These are phyloP conservation scores for Cornus florida DNA, from an alignment of 148 eudicot genomes.

Conservation along the genomic window DNA sequence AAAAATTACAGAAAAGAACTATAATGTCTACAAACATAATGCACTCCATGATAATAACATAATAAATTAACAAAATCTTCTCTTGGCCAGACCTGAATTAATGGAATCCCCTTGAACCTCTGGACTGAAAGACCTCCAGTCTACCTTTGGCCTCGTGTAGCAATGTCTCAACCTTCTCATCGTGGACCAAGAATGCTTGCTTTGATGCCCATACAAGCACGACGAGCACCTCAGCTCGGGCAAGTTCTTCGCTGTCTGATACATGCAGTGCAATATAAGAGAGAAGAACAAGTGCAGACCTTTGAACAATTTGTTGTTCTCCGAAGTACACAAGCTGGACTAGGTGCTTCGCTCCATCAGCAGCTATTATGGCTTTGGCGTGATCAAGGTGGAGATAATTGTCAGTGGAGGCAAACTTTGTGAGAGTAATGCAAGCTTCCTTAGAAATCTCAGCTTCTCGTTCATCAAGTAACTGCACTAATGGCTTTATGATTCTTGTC, in stretches of 20 bases:
- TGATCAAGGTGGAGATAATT: conserved; percentile 85
- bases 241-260: conserved; percentile 83
- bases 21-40: not conserved
- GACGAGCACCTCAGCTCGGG: conserved; percentile 62
- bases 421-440: conserved; percentile 65
- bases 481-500: conserved; percentile 76
- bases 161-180: conserved; percentile 51
- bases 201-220: conserved; percentile 94
- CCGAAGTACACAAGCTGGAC: conserved; percentile 90
- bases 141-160: conserved; percentile 56
- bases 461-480: conserved; percentile 77
- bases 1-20: conserved; percentile 8
- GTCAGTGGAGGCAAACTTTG: conserved; percentile 66
- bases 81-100: not conserved
- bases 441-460: conserved; percentile 62
- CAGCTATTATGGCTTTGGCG: conserved; percentile 70
- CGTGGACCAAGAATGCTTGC: conserved; percentile 58
- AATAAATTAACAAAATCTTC: conserved; percentile 14
- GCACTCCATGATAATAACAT: conserved; percentile 21
- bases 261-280: conserved; percentile 69
- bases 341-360: conserved; percentile 80
- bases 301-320: conserved; percentile 68
- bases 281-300: conserved; percentile 57
- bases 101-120: conserved; percentile 50
- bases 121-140: conserved; percentile 66